A percentile compares a stretch with the other conserved stretches of the same genome.
Conservation (phyloP, 78 protist species). For the Dictyostelium discoideum region DNA sequence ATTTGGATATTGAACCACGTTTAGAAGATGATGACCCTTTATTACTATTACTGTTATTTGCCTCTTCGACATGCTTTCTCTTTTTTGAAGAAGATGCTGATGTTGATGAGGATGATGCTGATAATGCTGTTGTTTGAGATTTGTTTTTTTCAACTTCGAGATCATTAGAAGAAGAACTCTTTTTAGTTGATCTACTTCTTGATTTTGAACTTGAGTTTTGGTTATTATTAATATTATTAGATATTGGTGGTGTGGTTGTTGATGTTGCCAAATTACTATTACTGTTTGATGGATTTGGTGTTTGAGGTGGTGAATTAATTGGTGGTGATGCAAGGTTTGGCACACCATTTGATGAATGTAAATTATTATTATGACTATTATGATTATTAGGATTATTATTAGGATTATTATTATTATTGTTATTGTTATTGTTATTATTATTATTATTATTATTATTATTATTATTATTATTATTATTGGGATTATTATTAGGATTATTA, state of each 20-base stretch:
- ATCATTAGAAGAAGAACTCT: slow-evolving; percentile 1
- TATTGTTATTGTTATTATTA: neutral
- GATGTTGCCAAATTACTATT: neutral
- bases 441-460: too few species aligned
- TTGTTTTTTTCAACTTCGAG: neutral
- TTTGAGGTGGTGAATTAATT: slow-evolving; percentile 3
- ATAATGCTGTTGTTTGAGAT: neutral
- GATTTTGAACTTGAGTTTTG: neutral
- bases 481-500: neutral
- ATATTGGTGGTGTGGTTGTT: slow-evolving; percentile 4
- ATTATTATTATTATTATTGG: too few species aligned
- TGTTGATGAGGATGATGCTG: neutral
- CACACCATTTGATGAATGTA: slow-evolving; percentile 28
- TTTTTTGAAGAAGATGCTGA: neutral
- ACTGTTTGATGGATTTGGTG: neutral
- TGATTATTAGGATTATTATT: neutral
- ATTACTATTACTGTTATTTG: neutral
- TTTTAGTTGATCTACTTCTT: slow-evolving; percentile 18
- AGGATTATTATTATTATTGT: neutral
- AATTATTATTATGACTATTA: neutral
- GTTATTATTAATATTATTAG: neutral
- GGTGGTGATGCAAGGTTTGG: slow-evolving; percentile 6
- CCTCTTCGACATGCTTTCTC: neutral
- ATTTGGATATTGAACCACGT: neutral
- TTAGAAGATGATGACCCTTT: neutral